These are phyloP conservation scores for Eragrostis curvula DNA, from an alignment of 176 grass and related monocot genomes.

Conservation along the genomic window DNA sequence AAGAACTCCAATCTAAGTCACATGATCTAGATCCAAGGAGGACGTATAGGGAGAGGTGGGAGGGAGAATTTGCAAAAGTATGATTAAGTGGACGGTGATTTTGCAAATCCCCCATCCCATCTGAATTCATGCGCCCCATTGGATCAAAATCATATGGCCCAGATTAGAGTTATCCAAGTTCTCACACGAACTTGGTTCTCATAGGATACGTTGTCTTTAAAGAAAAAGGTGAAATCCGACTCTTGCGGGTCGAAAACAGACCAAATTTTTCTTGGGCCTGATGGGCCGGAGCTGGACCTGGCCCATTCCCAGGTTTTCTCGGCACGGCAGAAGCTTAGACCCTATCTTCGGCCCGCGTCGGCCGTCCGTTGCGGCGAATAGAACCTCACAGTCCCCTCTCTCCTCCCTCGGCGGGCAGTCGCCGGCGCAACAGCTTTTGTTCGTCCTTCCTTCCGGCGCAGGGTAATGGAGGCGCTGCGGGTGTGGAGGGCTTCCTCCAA, in stretches of 20 bases:
- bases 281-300: not conserved
- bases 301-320: not conserved
- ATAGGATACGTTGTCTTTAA: no score
- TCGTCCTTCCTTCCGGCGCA: not conserved
- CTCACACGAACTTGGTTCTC: no score
- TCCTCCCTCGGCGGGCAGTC: not conserved
- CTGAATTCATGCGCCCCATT: no score
- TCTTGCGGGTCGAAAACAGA: not conserved
- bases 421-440: not conserved
- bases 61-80: no score
- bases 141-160: no score
- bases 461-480: conserved; percentile 69
- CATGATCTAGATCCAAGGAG: no score
- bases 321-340: not conserved
- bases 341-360: not conserved
- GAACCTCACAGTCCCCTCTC: not conserved
- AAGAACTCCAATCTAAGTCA: no score
- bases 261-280: not conserved
- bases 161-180: no score
- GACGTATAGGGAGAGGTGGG: no score
- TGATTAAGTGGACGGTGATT: no score
- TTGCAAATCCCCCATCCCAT: no score
- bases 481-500: conserved; percentile 78
- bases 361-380: not conserved
- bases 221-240: no score